Evolutionary conservation across 768 basidiomycete genomes (phyloP), one percentile per base, ranked within the genome.

Genomic region (Lyophyllum atratum): DNA sequence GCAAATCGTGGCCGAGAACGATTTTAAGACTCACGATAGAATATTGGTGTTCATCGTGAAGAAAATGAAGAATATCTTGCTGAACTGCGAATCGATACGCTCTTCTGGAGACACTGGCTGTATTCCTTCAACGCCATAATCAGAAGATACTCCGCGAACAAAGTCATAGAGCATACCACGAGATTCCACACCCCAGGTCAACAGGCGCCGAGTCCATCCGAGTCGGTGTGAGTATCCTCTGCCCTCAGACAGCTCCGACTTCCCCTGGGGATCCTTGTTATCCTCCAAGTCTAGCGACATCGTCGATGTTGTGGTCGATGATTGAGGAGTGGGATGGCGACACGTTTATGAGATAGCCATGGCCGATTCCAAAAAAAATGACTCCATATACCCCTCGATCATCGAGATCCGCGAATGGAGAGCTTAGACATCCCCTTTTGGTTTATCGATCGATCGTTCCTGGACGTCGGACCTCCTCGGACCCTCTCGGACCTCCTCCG

Each of bases 31-130:
- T 59, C 64, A 80, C 74, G 80, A 78, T 46, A 90, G 76, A 48
- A 90, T 85, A 63, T 90, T 90, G 67, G 83, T 74, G 69, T 90
- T 90, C 56, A 82, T 78, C 0, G 89, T 83, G 65, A 91, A 86
- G 86, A 86, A 92, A 9, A 90, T 77, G 70, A 90, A 90, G 74
- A 91, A 90, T 25, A 89, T 78, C 61, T 89, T 89, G 70, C 74
- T 81, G 64, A 82, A 83, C 49, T 84, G 84, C 9, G 76, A 80
- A 60, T 87, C 86, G 7, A 72, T 83, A 37, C 87, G 80, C 53
- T 84, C 76, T 43, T 84, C 80, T 12, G 73, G 59, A 2, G 81
- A 74, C 0, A 87, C 83, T 11, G 88, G 89, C 24, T 77, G 68
- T 33, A 83, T 82, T 0, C 87, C 86, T 79, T 52, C 7, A 19